Conservation (phyloP, 1,284 basidiomycete genomes). For the Ustilago bromivora region DNA sequence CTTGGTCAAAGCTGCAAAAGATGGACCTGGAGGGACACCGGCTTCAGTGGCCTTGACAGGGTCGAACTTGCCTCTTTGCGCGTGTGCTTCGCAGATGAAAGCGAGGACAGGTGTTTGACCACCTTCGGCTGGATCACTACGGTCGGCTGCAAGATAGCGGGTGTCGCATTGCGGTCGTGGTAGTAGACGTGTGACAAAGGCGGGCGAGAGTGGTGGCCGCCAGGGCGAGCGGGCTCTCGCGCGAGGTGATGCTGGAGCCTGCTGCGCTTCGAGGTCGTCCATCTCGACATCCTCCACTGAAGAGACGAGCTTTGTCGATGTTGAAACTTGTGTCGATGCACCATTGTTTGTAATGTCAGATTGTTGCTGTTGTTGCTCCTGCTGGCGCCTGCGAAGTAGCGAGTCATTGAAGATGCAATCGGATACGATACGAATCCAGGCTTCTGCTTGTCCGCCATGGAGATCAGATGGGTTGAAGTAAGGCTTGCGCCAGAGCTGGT, state of each 20-base stretch:
- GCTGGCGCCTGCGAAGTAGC: conserved; percentile 37
- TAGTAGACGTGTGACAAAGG: conserved; percentile 33
- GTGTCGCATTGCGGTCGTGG: conserved; percentile 23
- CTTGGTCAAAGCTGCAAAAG: conserved; percentile 70
- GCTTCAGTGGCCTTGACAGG: conserved; percentile 76
- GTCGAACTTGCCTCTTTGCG: conserved; percentile 87
- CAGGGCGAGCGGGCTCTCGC: conserved; percentile 14
- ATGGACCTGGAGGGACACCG: conserved; percentile 77
- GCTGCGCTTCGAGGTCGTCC: conserved; percentile 14
- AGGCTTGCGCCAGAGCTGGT: conserved; percentile 36
- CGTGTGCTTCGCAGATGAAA: conserved; percentile 83
- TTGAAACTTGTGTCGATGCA: background rate
- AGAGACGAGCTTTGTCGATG: background rate
- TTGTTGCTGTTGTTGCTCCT: conserved; percentile 4
- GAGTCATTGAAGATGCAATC: conserved; percentile 66
- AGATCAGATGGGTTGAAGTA: conserved; percentile 52
- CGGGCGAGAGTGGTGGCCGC: conserved; percentile 38
- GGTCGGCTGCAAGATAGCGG: conserved; percentile 21
- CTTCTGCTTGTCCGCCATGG: conserved; percentile 35
- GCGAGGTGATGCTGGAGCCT: background rate
- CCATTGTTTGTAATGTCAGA: background rate
- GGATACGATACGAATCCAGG: conserved; percentile 58
- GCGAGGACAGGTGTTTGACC: conserved; percentile 61
- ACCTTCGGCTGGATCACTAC: conserved; percentile 21
- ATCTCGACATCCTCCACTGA: conserved; percentile 29